These are phyloP conservation scores for Austroboletus festivus DNA, from an alignment of 768 basidiomycete genomes.

Conservation along the genomic window DNA sequence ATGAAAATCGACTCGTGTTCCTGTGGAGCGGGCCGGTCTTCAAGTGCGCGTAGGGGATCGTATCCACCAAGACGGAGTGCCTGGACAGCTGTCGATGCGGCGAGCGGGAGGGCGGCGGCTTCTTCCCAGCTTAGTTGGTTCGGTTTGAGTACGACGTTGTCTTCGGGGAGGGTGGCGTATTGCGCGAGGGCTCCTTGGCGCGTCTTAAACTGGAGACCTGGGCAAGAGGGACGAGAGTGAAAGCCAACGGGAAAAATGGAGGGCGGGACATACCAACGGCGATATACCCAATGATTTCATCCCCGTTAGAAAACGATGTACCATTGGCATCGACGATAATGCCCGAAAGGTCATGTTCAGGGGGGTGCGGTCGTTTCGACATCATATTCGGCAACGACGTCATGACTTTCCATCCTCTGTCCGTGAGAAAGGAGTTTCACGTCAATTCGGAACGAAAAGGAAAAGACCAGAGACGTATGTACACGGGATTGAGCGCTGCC, in stretches of 20 bases:
- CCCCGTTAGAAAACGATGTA: slow-evolving; percentile 52
- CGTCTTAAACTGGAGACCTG: slow-evolving; percentile 32
- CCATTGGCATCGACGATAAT: slow-evolving; percentile 54
- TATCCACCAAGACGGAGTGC: slow-evolving; percentile 46
- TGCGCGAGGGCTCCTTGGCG: slow-evolving; percentile 57
- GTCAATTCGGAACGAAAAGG: not conserved
- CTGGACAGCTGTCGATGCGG: slow-evolving; percentile 57
- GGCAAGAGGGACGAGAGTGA: not conserved
- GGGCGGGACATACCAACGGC: slow-evolving; percentile 30
- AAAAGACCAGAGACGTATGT: slow-evolving; percentile 24
- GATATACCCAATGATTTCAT: slow-evolving; percentile 61
- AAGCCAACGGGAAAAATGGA: no score
- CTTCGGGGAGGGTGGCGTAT: slow-evolving; percentile 52
- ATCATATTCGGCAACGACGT: slow-evolving; percentile 44
- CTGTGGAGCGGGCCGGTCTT: not conserved
- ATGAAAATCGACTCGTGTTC: slow-evolving; percentile 55
- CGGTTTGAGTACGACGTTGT: slow-evolving; percentile 38
- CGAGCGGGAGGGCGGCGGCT: slow-evolving; percentile 61
- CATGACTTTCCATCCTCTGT: slow-evolving; percentile 66
- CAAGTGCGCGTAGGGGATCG: slow-evolving; percentile 36
- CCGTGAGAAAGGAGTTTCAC: no score
- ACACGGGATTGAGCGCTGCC: slow-evolving; percentile 70
- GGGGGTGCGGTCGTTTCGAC: slow-evolving; percentile 45
- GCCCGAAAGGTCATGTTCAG: slow-evolving; percentile 66
- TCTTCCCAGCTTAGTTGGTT: slow-evolving; percentile 48